phyloP scores from a whole-genome alignment of 140 eudicot genomes.

The Ambrosia hybrid region DNA sequence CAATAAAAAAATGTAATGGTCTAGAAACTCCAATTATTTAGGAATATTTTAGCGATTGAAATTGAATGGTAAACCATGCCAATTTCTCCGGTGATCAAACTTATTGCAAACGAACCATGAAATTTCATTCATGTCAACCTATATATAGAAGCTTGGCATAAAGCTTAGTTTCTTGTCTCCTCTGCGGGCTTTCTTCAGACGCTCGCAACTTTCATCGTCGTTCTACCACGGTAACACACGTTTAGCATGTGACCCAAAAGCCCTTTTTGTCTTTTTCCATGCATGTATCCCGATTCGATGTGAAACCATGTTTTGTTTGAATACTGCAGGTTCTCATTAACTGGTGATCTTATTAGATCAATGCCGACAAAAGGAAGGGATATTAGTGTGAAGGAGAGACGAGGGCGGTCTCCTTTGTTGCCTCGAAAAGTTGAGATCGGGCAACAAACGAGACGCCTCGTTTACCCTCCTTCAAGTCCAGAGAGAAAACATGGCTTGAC shows the following conservation, averaged over 20 bases:
- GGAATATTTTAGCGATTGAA: conserved; percentile 10
- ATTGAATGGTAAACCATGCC: conserved; percentile 18
- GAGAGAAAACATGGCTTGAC: neutral
- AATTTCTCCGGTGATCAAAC: conserved; percentile 2
- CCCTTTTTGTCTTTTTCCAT: neutral
- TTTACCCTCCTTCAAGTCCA: too few relatives aligned
- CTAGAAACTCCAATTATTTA: neutral
- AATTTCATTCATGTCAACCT: conserved; percentile 18
- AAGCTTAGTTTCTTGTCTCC: conserved; percentile 31
- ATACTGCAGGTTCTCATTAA: conserved; percentile 22
- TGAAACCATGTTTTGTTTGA: neutral
- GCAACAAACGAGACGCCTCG: too few relatives aligned
- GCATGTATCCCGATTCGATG: neutral
- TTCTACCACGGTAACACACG: conserved; percentile 27
- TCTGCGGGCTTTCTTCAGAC: conserved; percentile 35
- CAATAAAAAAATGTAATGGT: neutral
- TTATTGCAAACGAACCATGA: conserved; percentile 18
- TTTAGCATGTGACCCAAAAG: neutral
- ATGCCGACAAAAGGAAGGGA: conserved; percentile 28
- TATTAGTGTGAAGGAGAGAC: conserved; percentile 21
- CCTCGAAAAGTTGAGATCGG: conserved; percentile 9
- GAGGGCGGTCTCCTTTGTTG: conserved; percentile 21
- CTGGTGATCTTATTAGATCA: conserved; percentile 20
- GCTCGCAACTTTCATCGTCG: conserved; percentile 30
- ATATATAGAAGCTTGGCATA: neutral